These are phyloP conservation scores for Rutstroemia sp. DNA, from an alignment of 2,329 filamentous ascomycete species.

Conservation along the genomic window DNA sequence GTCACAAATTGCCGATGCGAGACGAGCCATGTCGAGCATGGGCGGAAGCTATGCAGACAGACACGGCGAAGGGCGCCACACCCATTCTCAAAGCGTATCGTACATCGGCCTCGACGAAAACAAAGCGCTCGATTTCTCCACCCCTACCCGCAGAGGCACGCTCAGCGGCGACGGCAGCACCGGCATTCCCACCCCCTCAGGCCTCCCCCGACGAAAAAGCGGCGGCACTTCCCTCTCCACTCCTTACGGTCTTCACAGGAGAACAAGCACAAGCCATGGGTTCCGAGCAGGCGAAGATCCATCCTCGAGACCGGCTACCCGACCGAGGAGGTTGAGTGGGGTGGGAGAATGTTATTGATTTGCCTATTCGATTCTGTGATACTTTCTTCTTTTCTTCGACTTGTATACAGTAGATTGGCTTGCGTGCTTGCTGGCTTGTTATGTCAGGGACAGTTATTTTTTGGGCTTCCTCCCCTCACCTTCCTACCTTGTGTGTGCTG, in stretches of 20 bases:
- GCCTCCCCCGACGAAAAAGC: conserved; percentile 44
- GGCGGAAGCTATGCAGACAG: conserved; percentile 25
- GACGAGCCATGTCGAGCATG: conserved; percentile 28
- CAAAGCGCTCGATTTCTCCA: conserved; percentile 29
- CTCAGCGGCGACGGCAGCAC: conserved; percentile 34
- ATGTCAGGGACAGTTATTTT: too few species aligned
- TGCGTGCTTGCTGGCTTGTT: background rate
- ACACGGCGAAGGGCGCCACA: conserved; percentile 22
- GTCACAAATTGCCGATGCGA: conserved; percentile 24
- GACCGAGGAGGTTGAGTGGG: conserved; percentile 42
- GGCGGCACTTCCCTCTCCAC: conserved; percentile 32
- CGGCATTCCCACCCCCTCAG: conserved; percentile 38
- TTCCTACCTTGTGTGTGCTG: too few species aligned
- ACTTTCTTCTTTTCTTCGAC: conserved; percentile 1
- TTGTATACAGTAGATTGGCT: conserved; percentile 8
- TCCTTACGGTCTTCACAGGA: conserved; percentile 11
- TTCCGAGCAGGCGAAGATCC: conserved; percentile 19
- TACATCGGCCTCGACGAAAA: conserved; percentile 24
- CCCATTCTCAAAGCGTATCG: conserved; percentile 30
- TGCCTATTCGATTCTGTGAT: background rate
- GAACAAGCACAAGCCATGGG: conserved; percentile 24
- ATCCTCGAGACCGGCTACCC: conserved; percentile 9
- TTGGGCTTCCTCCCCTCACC: too few species aligned
- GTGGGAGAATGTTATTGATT: conserved; percentile 49
- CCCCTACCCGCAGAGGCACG: conserved; percentile 31